Conservation (phyloP, 768 basidiomycete genomes). For the Lactarius trivialis region DNA sequence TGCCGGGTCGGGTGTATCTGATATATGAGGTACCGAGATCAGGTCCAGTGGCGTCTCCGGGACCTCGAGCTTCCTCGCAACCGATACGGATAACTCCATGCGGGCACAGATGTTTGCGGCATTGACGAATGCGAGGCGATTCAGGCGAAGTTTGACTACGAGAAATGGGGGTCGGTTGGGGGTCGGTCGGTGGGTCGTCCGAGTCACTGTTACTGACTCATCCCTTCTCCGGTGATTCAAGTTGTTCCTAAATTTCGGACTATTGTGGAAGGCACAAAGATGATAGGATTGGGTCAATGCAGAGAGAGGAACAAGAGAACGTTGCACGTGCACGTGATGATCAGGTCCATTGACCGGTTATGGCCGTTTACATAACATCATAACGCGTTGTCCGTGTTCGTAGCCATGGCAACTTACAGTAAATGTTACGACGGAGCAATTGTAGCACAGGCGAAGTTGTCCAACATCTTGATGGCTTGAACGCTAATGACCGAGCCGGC, state of each 20-base stretch:
- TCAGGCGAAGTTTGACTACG: neutral
- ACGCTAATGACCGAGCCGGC: neutral
- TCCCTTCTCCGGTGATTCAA: neutral
- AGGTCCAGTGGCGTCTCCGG: neutral
- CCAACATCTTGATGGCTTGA: neutral
- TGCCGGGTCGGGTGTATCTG: neutral
- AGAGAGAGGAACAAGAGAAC: neutral
- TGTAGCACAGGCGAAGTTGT: neutral
- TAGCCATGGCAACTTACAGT: neutral
- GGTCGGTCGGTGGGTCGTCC: no score
- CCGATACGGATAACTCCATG: neutral
- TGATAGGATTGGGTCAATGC: neutral
- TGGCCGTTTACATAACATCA: no score
- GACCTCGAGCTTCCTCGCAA: neutral
- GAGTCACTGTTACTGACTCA: neutral
- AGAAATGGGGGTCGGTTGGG: neutral
- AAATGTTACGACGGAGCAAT: neutral
- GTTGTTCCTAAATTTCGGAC: neutral
- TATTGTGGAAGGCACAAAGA: neutral
- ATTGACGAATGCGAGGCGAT: neutral
- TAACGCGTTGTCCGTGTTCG: no score
- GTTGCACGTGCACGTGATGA: no score
- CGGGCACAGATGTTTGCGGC: neutral
- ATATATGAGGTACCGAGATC: neutral
- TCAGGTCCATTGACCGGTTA: no score